phyloP scores from a whole-genome alignment of 352 stramenopile species.

The Phytophthora sansomeana region DNA sequence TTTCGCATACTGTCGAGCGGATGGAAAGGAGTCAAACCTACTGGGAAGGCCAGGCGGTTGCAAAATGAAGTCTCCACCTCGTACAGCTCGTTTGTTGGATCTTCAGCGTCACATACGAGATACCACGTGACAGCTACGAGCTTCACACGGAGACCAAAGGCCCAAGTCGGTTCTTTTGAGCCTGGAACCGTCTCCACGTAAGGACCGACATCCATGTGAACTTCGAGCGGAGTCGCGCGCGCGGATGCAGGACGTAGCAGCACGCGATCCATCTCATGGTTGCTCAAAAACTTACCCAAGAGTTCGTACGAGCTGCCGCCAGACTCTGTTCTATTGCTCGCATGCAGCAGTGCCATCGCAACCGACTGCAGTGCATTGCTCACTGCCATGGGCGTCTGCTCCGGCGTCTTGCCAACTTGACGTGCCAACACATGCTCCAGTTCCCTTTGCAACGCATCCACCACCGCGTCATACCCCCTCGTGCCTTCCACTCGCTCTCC shows the following conservation, averaged over 20 bases:
- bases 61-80: slow-evolving; percentile 64
- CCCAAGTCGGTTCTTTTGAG: slow-evolving; percentile 43
- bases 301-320: slow-evolving; percentile 77
- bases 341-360: slow-evolving; percentile 46
- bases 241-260: slow-evolving; percentile 75
- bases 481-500: slow-evolving; percentile 52
- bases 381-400: slow-evolving; percentile 43
- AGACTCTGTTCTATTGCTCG: slow-evolving; percentile 84
- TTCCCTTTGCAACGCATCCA: slow-evolving; percentile 54
- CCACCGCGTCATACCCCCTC: slow-evolving; percentile 67
- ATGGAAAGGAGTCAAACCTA: slow-evolving; percentile 66
- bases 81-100: slow-evolving; percentile 69
- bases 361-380: slow-evolving; percentile 45
- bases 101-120: slow-evolving; percentile 69
- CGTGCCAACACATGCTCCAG: slow-evolving; percentile 45
- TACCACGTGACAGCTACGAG: slow-evolving; percentile 73
- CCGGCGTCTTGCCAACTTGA: slow-evolving; percentile 37
- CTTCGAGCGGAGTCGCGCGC: slow-evolving; percentile 60
- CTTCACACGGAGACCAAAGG: slow-evolving; percentile 66
- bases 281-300: slow-evolving; percentile 63
- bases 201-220: slow-evolving; percentile 66
- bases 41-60: slow-evolving; percentile 67
- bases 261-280: slow-evolving; percentile 60
- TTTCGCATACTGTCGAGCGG: slow-evolving; percentile 55
- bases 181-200: slow-evolving; percentile 42